Base-by-base conservation (phyloP, 805 yeast species). In the Monosporozyma aquatica region DNA sequence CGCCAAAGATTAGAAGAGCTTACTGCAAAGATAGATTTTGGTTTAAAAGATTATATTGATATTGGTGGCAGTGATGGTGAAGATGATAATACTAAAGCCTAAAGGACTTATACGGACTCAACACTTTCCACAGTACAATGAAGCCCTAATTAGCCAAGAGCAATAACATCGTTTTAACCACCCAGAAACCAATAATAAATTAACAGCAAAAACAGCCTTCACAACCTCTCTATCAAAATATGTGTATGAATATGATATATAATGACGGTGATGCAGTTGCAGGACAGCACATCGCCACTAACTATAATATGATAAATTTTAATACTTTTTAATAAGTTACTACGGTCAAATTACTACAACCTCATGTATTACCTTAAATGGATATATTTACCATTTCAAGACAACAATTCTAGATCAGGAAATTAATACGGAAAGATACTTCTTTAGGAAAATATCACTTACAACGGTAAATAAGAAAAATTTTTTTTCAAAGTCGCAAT, bases 1-100 rank as follows among this genome's bases (percentile, higher is more conserved):
- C 22, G 35, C 18, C 23, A 30, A 30, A 30, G 35, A 30, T 30
- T 30, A 10, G 18, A 13, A 6, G 35, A 30, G 18, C 17, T 30
- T n/a, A 36, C 29, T 15, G 38, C 25, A 10, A 24, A 28, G 23
- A 17, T 11, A 11, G 38, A 40, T 24, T 40, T 32, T 25, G 38
- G 42, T 3, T 26, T 40, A 33, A 21, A 26, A n/a, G 42, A 40
- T 25, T 40, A 40, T 34, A 40, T 40, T 32, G 42, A 40, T n/a
- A 40, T 40, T 20, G 42, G 37, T 5, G 29, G 32, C n/a, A 34
- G 34, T 17, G 37, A 30, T 9, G 38, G 33, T 18, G 29, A 40
- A 8, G 34, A 13, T 21, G 23, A 36, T 15, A n/a, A 14, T 8
- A 11, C 15, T 5, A 37, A 33, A 33, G 7, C 6, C 9, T 9